Conservation (phyloP, 805 yeast species). For the Myxozyma geophila region DNA sequence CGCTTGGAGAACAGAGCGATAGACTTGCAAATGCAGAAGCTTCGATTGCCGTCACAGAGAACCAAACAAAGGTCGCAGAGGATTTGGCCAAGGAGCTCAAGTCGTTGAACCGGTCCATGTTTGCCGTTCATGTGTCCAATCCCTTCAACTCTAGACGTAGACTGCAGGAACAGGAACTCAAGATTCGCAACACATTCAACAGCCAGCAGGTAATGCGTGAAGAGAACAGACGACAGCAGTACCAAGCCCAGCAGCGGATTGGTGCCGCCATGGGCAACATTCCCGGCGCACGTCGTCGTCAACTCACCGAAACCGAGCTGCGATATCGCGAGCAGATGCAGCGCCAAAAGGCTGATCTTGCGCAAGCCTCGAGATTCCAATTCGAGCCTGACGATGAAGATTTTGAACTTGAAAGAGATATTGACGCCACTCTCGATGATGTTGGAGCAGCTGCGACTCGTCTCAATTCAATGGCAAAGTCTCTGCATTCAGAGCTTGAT, state of each 20-base stretch:
- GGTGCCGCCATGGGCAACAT: constrained; percentile 51
- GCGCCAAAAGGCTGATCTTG: constrained; percentile 57
- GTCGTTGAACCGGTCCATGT: constrained; percentile 77
- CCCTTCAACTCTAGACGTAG: constrained; percentile 87
- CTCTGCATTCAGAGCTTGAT: constrained; percentile 76
- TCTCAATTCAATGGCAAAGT: constrained; percentile 70
- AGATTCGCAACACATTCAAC: constrained; percentile 62
- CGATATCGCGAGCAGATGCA: constrained; percentile 47
- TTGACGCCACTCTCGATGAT: constrained; percentile 80
- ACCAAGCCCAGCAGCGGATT: constrained; percentile 69
- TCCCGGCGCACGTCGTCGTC: constrained; percentile 36
- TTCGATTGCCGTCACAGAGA: constrained; percentile 73
- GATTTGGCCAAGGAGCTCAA: constrained; percentile 79
- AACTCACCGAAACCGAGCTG: constrained; percentile 30
- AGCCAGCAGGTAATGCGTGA: constrained; percentile 68
- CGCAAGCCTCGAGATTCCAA: constrained; percentile 69
- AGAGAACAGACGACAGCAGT: constrained; percentile 60
- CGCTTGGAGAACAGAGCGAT: constrained; percentile 93
- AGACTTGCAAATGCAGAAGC: constrained; percentile 78
- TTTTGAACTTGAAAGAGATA: constrained; percentile 87
- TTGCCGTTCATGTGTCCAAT: constrained; percentile 78
- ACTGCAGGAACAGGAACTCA: constrained; percentile 72
- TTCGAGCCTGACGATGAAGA: constrained; percentile 92
- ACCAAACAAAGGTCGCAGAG: constrained; percentile 81
- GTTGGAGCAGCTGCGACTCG: constrained; percentile 70